Conservation (phyloP, 805 yeast genomes). For the Candida yuanshanica region DNA sequence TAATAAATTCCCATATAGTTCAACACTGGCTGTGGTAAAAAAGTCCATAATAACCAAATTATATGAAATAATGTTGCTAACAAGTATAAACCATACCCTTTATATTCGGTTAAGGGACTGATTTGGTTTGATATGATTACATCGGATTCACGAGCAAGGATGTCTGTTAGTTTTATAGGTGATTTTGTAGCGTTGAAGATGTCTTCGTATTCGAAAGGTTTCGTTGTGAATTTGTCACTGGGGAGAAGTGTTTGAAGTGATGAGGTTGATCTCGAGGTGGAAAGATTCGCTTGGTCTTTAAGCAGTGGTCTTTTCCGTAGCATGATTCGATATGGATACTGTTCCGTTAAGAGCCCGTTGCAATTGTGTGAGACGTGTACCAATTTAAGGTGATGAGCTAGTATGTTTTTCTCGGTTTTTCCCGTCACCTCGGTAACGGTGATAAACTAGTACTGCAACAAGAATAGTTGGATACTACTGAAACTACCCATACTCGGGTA, state of each 20-base stretch:
- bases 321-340: background rate
- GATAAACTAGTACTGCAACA: too few relatives aligned
- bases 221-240: background rate
- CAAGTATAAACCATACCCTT: slow-evolving; percentile 80
- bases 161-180: slow-evolving; percentile 34
- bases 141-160: slow-evolving; percentile 59
- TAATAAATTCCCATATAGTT: slow-evolving; percentile 52
- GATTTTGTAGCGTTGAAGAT: background rate
- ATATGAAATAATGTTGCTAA: slow-evolving; percentile 51
- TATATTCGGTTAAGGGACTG: slow-evolving; percentile 68
- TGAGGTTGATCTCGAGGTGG: background rate
- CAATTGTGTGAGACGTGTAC: too few relatives aligned
- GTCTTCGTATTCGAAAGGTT: slow-evolving; percentile 9
- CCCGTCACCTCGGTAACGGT: too few relatives aligned
- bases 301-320: background rate
- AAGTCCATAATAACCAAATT: slow-evolving; percentile 68
- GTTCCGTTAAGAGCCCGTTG: too few relatives aligned
- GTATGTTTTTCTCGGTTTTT: too few relatives aligned
- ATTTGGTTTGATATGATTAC: slow-evolving; percentile 53
- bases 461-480: too few relatives aligned
- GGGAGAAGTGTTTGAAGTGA: background rate
- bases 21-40: slow-evolving; percentile 56
- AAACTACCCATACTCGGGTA: too few relatives aligned
- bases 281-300: background rate
- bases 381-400: too few relatives aligned